A percentile compares a stretch with the other conserved stretches of the same genome.
These are phyloP conservation scores for Begonia peltatifolia DNA, from an alignment of 306 rosid species.

Conservation along the genomic window DNA sequence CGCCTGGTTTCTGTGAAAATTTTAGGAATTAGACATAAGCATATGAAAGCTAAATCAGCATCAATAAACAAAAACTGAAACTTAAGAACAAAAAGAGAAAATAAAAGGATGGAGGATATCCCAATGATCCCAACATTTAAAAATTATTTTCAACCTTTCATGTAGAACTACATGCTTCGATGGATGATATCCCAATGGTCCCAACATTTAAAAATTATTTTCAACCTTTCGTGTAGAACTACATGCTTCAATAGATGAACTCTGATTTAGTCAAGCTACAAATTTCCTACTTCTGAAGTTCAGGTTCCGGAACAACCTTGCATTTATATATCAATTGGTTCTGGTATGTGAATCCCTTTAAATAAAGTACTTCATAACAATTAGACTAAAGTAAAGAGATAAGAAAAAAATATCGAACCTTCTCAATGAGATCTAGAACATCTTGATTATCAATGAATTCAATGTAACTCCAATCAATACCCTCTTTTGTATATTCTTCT, in stretches of 20 bases:
- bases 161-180: neutral
- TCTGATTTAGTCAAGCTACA: neutral
- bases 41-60: conserved; percentile 10
- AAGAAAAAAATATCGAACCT: conserved; percentile 30
- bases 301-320: no score
- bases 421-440: conserved; percentile 82
- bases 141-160: neutral
- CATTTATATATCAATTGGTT: no score
- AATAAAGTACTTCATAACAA: neutral
- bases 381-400: neutral
- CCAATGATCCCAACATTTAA: neutral
- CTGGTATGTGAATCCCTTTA: neutral
- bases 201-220: neutral
- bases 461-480: conserved; percentile 85
- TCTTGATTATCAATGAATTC: conserved; percentile 84
- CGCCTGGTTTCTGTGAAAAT: conserved; percentile 78
- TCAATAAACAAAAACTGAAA: conserved; percentile 3
- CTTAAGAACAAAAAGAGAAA: conserved; percentile 10
- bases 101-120: conserved; percentile 3
- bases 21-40: conserved; percentile 6
- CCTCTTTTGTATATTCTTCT: conserved; percentile 73
- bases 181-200: neutral
- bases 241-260: neutral
- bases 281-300: no score
- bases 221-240: neutral